phyloP scores from a whole-genome alignment of 2,329 filamentous ascomycete species.

The Kalmusia sp. region DNA sequence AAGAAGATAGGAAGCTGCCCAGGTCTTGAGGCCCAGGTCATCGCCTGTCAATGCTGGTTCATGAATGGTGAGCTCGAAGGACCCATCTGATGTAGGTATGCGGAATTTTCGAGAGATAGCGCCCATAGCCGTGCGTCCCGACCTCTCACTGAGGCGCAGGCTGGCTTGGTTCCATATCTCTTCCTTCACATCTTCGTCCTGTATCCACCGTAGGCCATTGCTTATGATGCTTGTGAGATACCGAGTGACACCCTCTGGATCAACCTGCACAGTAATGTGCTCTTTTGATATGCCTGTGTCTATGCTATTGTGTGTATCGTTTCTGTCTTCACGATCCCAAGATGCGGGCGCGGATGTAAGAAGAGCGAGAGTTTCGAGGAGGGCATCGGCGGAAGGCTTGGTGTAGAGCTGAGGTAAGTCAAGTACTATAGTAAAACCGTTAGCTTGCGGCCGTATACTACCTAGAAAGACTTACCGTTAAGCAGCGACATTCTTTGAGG shows the following conservation, averaged over 20 bases:
- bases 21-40: constrained; percentile 91
- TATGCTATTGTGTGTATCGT: constrained; percentile 44
- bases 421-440: constrained; percentile 57
- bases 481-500: constrained; percentile 31
- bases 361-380: constrained; percentile 70
- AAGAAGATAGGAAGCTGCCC: constrained; percentile 89
- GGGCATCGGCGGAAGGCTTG: constrained; percentile 69
- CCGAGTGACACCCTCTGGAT: constrained; percentile 60
- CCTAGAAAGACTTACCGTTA: constrained; percentile 30
- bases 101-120: constrained; percentile 67
- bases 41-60: constrained; percentile 90
- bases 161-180: constrained; percentile 80
- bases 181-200: constrained; percentile 70
- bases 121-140: constrained; percentile 75
- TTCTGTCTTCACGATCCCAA: constrained; percentile 63
- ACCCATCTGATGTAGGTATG: constrained; percentile 56
- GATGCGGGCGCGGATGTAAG: constrained; percentile 72
- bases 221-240: constrained; percentile 75
- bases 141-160: constrained; percentile 80
- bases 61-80: constrained; percentile 70
- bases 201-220: constrained; percentile 72
- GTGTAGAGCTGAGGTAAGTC: constrained; percentile 86
- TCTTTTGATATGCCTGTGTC: constrained; percentile 44
- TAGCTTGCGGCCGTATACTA: constrained; percentile 12
- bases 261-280: constrained; percentile 44